Evolutionary conservation across 257 asterid genomes (phyloP).

Genomic region (Solanum rostratum): DNA sequence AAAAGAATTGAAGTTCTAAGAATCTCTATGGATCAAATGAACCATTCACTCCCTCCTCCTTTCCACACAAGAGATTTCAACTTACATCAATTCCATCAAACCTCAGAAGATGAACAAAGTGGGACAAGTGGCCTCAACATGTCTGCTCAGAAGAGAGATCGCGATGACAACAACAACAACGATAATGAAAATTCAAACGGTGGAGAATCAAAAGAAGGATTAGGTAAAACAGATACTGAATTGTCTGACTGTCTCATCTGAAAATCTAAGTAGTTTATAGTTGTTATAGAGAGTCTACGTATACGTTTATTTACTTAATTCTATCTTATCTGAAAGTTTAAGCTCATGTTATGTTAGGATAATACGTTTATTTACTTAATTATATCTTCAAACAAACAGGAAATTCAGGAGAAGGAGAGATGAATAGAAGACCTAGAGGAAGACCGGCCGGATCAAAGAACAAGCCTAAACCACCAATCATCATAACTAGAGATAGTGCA

Average conservation of each 20-base stretch:
- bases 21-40: slow-evolving; percentile 11
- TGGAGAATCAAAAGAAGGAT: not conserved
- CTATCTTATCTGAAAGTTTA: not conserved
- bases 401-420: slow-evolving; percentile 29
- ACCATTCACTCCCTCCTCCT: slow-evolving; percentile 56
- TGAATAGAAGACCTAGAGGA: slow-evolving; percentile 55
- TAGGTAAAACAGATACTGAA: slow-evolving; percentile 5
- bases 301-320: not conserved
- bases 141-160: slow-evolving; percentile 33
- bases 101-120: slow-evolving; percentile 63
- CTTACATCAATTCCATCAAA: slow-evolving; percentile 17
- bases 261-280: not conserved
- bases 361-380: not conserved
- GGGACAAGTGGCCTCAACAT: slow-evolving; percentile 48
- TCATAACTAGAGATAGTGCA: slow-evolving; percentile 81
- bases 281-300: not conserved
- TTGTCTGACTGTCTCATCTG: not conserved
- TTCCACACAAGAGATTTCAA: slow-evolving; percentile 83
- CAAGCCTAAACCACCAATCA: slow-evolving; percentile 84
- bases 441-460: slow-evolving; percentile 90
- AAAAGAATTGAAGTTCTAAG: not conserved
- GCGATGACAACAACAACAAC: slow-evolving; percentile 23
- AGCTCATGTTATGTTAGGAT: not conserved
- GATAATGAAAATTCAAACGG: slow-evolving; percentile 7
- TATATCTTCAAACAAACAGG: slow-evolving; percentile 1